Conservation (phyloP, 1,284 basidiomycete genomes). For the Irpex lacteus region DNA sequence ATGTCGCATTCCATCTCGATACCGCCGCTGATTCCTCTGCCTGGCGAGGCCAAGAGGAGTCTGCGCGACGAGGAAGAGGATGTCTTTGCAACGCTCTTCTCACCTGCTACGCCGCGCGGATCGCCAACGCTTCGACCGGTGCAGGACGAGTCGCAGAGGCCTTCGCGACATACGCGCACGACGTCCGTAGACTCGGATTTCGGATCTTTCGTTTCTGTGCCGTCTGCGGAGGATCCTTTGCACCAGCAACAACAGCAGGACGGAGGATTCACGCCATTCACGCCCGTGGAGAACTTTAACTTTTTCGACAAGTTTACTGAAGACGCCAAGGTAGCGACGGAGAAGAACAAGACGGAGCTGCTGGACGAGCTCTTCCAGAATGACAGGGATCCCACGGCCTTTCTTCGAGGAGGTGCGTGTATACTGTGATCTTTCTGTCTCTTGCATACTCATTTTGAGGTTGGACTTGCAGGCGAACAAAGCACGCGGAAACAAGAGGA, state of each 20-base stretch:
- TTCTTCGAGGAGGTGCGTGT: slow-evolving; percentile 23
- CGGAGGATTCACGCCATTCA: slow-evolving; percentile 10
- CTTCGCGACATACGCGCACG: slow-evolving; percentile 15
- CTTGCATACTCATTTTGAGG: neutral
- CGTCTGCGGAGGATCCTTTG: slow-evolving; percentile 57
- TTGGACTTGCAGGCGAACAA: neutral
- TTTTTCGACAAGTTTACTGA: slow-evolving; percentile 62
- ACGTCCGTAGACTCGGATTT: slow-evolving; percentile 51
- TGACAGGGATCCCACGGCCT: slow-evolving; percentile 68
- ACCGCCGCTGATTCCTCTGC: slow-evolving; percentile 23
- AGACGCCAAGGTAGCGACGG: slow-evolving; percentile 50
- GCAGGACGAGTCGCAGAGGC: neutral
- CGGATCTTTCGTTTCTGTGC: slow-evolving; percentile 66
- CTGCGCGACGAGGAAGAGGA: slow-evolving; percentile 32
- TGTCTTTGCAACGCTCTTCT: slow-evolving; percentile 42
- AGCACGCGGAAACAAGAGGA: neutral
- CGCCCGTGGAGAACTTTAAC: slow-evolving; percentile 28
- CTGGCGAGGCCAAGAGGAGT: neutral
- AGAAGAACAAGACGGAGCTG: slow-evolving; percentile 47
- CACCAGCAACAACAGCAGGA: slow-evolving; percentile 7
- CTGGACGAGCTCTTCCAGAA: slow-evolving; percentile 62
- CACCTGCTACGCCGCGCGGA: slow-evolving; percentile 40
- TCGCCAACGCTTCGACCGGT: slow-evolving; percentile 28
- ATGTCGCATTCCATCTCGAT: slow-evolving; percentile 15
- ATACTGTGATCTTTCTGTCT: neutral